phyloP scores from a whole-genome alignment of 2,329 filamentous ascomycete genomes.

The Alternaria longipes region DNA sequence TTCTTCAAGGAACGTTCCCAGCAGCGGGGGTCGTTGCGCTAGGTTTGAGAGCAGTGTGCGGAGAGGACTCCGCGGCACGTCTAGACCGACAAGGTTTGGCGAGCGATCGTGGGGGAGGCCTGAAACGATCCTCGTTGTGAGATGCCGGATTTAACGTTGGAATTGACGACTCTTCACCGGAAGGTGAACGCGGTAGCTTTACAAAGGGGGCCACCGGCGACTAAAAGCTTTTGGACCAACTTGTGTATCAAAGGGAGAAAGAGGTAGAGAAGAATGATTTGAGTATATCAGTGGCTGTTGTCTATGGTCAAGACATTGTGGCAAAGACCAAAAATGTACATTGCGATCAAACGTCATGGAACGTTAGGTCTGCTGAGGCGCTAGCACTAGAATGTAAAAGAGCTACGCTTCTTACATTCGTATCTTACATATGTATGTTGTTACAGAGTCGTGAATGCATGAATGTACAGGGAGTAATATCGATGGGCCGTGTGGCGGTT shows the following conservation, averaged over 20 bases:
- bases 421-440: constrained; percentile 20
- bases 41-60: constrained; percentile 9
- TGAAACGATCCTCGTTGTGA: constrained; percentile 8
- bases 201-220: no score
- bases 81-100: constrained; percentile 11
- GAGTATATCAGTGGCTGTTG: not conserved
- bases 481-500: not conserved
- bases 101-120: constrained; percentile 13
- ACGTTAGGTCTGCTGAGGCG: not conserved
- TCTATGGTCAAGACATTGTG: not conserved
- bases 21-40: not conserved
- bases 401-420: constrained; percentile 1
- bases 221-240: no score
- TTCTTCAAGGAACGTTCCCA: not conserved
- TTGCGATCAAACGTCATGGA: not conserved
- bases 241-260: no score
- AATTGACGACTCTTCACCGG: not conserved
- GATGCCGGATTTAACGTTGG: not conserved
- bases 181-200: not conserved
- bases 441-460: constrained; percentile 24
- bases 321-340: not conserved
- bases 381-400: not conserved
- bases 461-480: constrained; percentile 12
- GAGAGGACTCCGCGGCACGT: not conserved
- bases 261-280: not conserved